These are phyloP conservation scores for Bremia lactucae DNA, from an alignment of 352 stramenopile genomes.

Conservation along the genomic window DNA sequence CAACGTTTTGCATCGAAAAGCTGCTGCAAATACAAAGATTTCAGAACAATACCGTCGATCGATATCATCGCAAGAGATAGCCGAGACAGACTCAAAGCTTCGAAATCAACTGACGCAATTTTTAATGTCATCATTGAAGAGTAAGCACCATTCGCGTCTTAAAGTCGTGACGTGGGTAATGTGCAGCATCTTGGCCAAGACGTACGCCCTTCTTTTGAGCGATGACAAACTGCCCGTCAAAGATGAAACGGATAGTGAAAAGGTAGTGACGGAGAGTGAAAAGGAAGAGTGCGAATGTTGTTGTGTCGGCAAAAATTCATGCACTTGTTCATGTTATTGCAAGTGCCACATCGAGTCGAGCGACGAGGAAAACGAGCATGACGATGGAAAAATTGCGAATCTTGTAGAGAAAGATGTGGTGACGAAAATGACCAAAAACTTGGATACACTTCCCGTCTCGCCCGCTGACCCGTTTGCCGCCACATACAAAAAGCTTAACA, in stretches of 20 bases:
- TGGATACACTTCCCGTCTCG: conserved; percentile 13
- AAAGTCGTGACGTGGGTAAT: conserved; percentile 83
- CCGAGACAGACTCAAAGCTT: conserved; percentile 63
- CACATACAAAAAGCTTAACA: conserved; percentile 7
- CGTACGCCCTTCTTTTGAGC: conserved; percentile 55
- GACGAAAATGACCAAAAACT: background rate
- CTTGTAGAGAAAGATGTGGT: background rate
- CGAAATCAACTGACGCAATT: conserved; percentile 74
- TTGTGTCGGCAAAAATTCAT: conserved; percentile 48
- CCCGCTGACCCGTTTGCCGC: conserved; percentile 11
- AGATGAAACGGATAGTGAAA: conserved; percentile 2
- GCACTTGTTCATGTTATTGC: conserved; percentile 46
- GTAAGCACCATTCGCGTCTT: conserved; percentile 66
- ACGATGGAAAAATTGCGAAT: conserved; percentile 3
- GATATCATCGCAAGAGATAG: conserved; percentile 64
- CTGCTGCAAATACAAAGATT: conserved; percentile 20
- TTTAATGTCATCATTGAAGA: conserved; percentile 56
- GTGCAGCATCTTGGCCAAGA: conserved; percentile 79
- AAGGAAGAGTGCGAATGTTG: conserved; percentile 70
- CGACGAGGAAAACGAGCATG: conserved; percentile 35
- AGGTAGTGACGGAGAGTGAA: conserved; percentile 28
- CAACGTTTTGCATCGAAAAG: conserved; percentile 60
- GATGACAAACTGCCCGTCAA: conserved; percentile 57
- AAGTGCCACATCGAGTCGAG: conserved; percentile 61
- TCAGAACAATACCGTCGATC: conserved; percentile 20